These are phyloP conservation scores for Penicillium sp. DNA, from an alignment of 2,329 filamentous ascomycete species.

Conservation along the genomic window DNA sequence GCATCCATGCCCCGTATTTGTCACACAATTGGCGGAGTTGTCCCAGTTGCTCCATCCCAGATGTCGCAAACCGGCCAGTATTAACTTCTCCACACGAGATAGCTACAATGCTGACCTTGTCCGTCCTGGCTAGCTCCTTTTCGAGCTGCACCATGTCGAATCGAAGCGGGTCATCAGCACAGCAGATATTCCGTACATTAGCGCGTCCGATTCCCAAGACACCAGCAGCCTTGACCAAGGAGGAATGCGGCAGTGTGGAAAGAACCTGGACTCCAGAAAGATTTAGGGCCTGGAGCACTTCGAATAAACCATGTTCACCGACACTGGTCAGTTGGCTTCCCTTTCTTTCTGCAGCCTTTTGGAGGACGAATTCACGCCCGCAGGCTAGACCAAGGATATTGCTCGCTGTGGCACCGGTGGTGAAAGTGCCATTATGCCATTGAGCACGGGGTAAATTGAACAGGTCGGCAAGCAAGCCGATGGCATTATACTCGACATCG, in stretches of 20 bases:
- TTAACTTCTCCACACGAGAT: conserved; percentile 91
- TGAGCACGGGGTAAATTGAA: conserved; percentile 57
- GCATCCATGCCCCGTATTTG: conserved; percentile 76
- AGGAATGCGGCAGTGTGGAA: conserved; percentile 81
- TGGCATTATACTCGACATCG: conserved; percentile 70
- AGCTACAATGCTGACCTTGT: conserved; percentile 71
- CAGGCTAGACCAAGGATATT: conserved; percentile 67
- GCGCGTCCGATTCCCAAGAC: conserved; percentile 75
- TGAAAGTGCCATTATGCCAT: conserved; percentile 77
- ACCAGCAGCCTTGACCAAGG: conserved; percentile 78
- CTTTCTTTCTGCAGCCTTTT: conserved; percentile 43
- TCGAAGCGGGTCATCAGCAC: conserved; percentile 59
- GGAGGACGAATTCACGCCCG: conserved; percentile 64
- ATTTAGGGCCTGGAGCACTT: conserved; percentile 64
- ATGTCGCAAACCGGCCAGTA: conserved; percentile 75
- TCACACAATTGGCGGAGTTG: conserved; percentile 70
- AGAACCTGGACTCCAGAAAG: conserved; percentile 72
- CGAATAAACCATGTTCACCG: conserved; percentile 69
- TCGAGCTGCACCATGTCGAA: conserved; percentile 70
- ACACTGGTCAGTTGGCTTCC: conserved; percentile 48
- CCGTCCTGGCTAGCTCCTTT: conserved; percentile 53
- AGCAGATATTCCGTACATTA: conserved; percentile 63
- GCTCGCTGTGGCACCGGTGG: conserved; percentile 69
- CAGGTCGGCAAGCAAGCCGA: conserved; percentile 69
- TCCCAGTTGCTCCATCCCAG: conserved; percentile 57